Evolutionary conservation across 257 asterid species (phyloP).

Genomic region (Scutellaria barbata): DNA sequence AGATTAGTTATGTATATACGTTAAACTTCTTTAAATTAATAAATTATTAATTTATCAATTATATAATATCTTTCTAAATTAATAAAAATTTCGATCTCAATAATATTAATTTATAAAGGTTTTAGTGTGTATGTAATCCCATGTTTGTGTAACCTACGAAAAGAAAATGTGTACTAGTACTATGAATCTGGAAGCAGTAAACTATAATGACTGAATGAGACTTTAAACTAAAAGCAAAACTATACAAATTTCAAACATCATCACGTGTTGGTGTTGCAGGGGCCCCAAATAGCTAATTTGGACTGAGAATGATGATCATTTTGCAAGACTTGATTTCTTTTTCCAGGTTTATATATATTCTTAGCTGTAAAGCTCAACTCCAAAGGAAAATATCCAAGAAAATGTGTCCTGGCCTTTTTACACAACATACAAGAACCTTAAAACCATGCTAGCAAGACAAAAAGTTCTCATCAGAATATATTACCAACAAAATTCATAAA

Average conservation of each 20-base stretch:
- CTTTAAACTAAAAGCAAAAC: background rate
- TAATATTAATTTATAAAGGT: no score
- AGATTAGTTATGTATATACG: no score
- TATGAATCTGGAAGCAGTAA: conserved; percentile 1
- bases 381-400: conserved; percentile 6
- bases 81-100: no score
- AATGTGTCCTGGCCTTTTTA: background rate
- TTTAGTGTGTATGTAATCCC: no score
- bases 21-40: no score
- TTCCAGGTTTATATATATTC: background rate
- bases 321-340: conserved; percentile 13
- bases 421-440: background rate
- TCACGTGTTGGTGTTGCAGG: conserved; percentile 21
- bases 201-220: background rate
- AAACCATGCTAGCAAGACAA: conserved; percentile 16
- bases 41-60: no score
- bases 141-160: background rate
- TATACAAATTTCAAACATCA: background rate
- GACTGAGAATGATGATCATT: no score
- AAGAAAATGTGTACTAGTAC: conserved; percentile 1
- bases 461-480: background rate
- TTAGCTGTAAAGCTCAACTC: background rate
- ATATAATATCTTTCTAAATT: no score
- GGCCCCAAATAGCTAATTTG: conserved; percentile 5
- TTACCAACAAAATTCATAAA: conserved; percentile 30